A percentile compares a stretch with the other conserved stretches of the same genome.
phyloP scores from a whole-genome alignment of 2,329 filamentous ascomycete species.

The Exutisphaerella laricina region DNA sequence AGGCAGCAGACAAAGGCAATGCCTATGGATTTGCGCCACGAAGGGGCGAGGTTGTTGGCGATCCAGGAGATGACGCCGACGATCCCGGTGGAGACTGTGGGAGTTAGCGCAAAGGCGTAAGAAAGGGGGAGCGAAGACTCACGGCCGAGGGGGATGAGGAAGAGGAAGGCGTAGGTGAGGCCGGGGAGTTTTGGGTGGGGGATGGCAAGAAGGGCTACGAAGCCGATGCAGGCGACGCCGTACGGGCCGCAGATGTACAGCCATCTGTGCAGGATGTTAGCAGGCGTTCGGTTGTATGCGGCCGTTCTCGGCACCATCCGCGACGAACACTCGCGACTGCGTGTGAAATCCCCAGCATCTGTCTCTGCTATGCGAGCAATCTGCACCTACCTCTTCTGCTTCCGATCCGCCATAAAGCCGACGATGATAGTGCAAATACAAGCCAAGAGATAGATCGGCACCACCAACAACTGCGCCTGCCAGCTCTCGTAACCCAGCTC shows the following conservation, averaged over 20 bases:
- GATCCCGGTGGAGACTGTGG: slow-evolving; percentile 15
- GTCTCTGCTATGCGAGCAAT: no score
- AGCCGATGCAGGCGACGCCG: slow-evolving; percentile 20
- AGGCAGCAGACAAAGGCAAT: slow-evolving; percentile 12
- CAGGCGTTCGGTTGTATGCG: no score
- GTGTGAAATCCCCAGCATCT: no score
- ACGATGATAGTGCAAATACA: slow-evolving; percentile 11
- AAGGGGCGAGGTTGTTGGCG: slow-evolving; percentile 48
- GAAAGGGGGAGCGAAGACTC: slow-evolving; percentile 50
- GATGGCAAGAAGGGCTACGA: slow-evolving; percentile 38
- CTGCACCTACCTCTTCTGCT: no score
- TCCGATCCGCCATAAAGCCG: slow-evolving; percentile 15
- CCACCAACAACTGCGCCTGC: slow-evolving; percentile 25
- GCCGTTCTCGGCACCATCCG: no score
- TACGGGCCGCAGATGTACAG: slow-evolving; percentile 19
- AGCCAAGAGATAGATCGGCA: slow-evolving; percentile 33
- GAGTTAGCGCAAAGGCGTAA: neutral
- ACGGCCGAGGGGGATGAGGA: slow-evolving; percentile 49
- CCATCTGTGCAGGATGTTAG: no score
- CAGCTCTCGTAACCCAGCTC: slow-evolving; percentile 14
- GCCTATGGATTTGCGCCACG: slow-evolving; percentile 29
- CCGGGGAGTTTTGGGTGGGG: slow-evolving; percentile 32
- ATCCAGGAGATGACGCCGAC: slow-evolving; percentile 44
- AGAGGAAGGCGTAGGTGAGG: slow-evolving; percentile 50
- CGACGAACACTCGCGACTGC: no score